Conservation (phyloP, 208 protist species). For the Balamuthia mandrillaris region DNA sequence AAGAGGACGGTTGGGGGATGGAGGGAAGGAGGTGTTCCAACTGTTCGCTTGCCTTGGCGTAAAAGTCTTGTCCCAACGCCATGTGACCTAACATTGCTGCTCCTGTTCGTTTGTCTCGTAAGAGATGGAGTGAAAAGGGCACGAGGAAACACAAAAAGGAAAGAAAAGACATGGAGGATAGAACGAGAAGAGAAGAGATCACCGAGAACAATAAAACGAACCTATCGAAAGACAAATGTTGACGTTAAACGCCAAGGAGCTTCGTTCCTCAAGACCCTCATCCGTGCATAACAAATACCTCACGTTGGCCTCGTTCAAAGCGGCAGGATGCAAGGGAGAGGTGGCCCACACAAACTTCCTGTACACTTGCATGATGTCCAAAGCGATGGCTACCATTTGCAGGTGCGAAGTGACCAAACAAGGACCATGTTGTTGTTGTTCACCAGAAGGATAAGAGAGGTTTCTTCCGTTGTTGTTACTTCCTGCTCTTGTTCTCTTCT, state of each 20-base stretch:
- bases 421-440: no score
- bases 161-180: no score
- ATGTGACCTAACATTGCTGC: slow-evolving; percentile 7
- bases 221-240: neutral
- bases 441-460: no score
- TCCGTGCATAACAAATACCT: slow-evolving; percentile 15
- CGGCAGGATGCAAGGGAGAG: neutral
- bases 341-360: neutral
- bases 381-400: no score
- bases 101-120: neutral
- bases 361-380: no score
- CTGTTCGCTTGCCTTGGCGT: neutral
- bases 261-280: slow-evolving; percentile 20
- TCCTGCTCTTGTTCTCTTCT: no score
- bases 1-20: no score
- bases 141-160: no score
- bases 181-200: no score
- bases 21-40: slow-evolving; percentile 21
- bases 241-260: slow-evolving; percentile 25
- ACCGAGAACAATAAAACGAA: neutral
- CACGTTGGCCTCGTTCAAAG: slow-evolving; percentile 17
- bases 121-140: no score
- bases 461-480: no score
- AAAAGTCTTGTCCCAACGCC: neutral
- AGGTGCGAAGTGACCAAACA: no score